A percentile compares a stretch with the other conserved stretches of the same genome.
These are phyloP conservation scores for Leccinum variicolor DNA, from an alignment of 768 basidiomycete species.

Conservation along the genomic window DNA sequence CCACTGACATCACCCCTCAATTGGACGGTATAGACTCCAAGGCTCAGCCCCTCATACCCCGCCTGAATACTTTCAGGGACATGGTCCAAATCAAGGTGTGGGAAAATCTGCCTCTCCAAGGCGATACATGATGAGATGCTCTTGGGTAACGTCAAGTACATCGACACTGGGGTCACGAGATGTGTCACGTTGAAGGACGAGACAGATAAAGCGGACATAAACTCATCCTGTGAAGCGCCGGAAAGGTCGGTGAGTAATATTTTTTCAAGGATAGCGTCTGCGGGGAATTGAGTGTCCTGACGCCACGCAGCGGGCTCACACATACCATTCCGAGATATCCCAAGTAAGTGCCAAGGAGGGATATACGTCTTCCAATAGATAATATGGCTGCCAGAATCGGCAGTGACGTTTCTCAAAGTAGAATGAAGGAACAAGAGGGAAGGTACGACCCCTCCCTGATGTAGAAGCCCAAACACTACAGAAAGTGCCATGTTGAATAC, in stretches of 20 bases:
- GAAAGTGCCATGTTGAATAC: constrained; percentile 27
- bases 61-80: constrained; percentile 28
- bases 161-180: constrained; percentile 32
- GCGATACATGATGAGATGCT: constrained; percentile 22
- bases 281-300: neutral
- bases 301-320: neutral
- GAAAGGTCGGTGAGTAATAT: constrained; percentile 29
- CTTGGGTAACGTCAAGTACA: constrained; percentile 19
- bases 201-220: constrained; percentile 17
- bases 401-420: constrained; percentile 5
- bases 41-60: constrained; percentile 27
- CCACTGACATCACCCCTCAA: constrained; percentile 6
- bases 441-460: constrained; percentile 41
- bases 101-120: constrained; percentile 26
- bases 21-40: constrained; percentile 31
- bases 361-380: constrained; percentile 42
- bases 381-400: constrained; percentile 12
- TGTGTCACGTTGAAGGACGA: constrained; percentile 11
- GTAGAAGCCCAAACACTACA: constrained; percentile 36
- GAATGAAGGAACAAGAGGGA: constrained; percentile 35
- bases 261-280: constrained; percentile 25
- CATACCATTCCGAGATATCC: constrained; percentile 23
- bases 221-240: constrained; percentile 19
- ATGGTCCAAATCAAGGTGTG: constrained; percentile 40
- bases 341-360: constrained; percentile 37